Evolutionary conservation across 2,329 filamentous ascomycete species (phyloP), one percentile per base, ranked within the genome.

Genomic region (Scorias spongiosa): DNA sequence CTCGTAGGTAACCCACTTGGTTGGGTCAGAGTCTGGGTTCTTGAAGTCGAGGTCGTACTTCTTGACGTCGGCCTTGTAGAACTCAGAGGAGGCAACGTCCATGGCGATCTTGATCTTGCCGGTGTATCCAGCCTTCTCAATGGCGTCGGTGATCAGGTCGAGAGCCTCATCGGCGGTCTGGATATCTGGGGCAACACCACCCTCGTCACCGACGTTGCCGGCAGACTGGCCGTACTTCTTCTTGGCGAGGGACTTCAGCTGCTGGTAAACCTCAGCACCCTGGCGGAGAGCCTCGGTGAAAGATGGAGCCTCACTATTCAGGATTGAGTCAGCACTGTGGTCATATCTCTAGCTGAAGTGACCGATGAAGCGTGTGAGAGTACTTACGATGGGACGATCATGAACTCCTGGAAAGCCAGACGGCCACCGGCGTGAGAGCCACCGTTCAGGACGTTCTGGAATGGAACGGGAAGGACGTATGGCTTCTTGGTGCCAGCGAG

Each of bases 11-110:
- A 98, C 75, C 91, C 91, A 96, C 80, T 98, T 96, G 75, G 70
- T 76, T 63, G 80, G 76, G 74, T 98, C 91, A 66, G 83, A 91
- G 52, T 96, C 82, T 61, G 91, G 89, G 80, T 98, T 98, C 85
- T 98, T 96, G 85, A 96, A 98, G 81, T 96, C 91, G 54, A 98
- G 78, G 65, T 98, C 91, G 78, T 98, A 98, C 78, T 96, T 96
- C 84, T 96, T 95, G 66, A 72, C 89, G 42, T 91, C 85, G 42
- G 61, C 57, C 65, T 96, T 96, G 83, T 98, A 98, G 78, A 98
- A 98, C 70, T 98, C 91, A 75, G 84, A 93, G 54, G 91, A 95
- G 54, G 91, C 91, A 64, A 96, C 89, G 63, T 98, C 91, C 87
- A 98, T 93, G 65, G 91, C 91, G 60, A 98, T 98, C 69, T 93